Base-by-base conservation (phyloP, 192 early-diverging fungal species). In the Cetraspora pellucida region DNA sequence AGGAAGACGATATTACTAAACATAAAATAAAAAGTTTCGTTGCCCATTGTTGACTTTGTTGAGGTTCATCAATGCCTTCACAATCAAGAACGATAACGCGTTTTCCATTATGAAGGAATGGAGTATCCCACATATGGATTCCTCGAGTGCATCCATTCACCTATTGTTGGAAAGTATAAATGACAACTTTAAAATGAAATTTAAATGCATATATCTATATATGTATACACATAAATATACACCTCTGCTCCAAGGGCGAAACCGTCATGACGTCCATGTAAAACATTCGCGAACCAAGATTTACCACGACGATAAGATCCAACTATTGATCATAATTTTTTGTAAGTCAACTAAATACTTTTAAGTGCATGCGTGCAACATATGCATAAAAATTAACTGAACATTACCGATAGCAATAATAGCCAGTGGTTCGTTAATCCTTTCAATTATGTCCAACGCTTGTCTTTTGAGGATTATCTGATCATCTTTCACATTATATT, bases 21-120 rank as follows among this genome's bases (percentile, higher is more conserved):
- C 74, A 75, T 31, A 75, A 31, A 46, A 75, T 46, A n/a, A 75
- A 75, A n/a, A 75, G 57, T 49, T 64, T 75, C 0, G 45, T 75
- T 16, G 58, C 74, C 45, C 60, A 64, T 63, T 64, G 27, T 21
- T 60, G 45, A 46, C 63, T 44, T 50, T 75, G 74, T 46, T 75
- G 23, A 21, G 74, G 74, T 10, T 75, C 74, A 31, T 75, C 43
- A 7, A 75, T 64, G 1, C 74, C 74, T 49, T 75, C 74, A 52
- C 59, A 64, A 50, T 75, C 74, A 9, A 75, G 30, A 9, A 75
- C 10, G 28, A 75, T 64, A 0, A 75, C 27, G 23, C 43, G 13
- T 44, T 64, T 75, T 46, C 58, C 74, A 9, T 75, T 16, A 46
- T 59, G 14, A 28, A 46, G 7, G 17, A 75, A 75, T 11, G 74